These are phyloP conservation scores for Nicotiana undulata DNA, from an alignment of 257 asterid species.

Conservation along the genomic window DNA sequence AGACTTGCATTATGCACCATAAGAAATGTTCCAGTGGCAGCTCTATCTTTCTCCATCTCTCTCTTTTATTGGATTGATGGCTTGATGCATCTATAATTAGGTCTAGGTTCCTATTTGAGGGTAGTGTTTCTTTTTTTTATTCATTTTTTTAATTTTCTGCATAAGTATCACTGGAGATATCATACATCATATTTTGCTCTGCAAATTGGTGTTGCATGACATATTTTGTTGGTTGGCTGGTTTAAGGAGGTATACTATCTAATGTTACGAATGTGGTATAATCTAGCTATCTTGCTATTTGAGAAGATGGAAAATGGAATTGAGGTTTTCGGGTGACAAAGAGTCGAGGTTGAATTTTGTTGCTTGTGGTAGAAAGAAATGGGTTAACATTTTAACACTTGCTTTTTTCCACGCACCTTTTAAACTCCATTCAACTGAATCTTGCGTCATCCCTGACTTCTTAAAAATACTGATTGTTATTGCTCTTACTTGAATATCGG, in stretches of 20 bases:
- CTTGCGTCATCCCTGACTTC: background rate
- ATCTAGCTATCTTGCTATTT: background rate
- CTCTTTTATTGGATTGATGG: background rate
- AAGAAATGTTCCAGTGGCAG: background rate
- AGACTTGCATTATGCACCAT: background rate
- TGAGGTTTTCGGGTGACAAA: background rate
- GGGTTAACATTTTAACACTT: background rate
- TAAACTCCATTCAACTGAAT: background rate
- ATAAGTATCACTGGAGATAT: background rate
- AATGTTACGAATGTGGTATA: background rate
- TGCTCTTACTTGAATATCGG: background rate
- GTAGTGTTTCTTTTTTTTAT: background rate
- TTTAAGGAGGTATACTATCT: background rate
- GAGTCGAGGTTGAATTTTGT: background rate
- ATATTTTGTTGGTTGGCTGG: background rate
- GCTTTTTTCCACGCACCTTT: background rate
- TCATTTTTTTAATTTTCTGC: background rate
- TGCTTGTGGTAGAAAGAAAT: background rate
- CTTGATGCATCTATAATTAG: background rate
- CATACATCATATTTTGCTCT: background rate
- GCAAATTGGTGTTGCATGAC: background rate
- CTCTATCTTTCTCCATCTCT: background rate
- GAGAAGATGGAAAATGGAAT: background rate
- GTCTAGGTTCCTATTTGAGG: background rate
- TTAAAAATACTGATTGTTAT: background rate